Evolutionary conservation across 805 yeast species (phyloP), one percentile per base, ranked within the genome.

Genomic region (Brettanomyces anomalus): DNA sequence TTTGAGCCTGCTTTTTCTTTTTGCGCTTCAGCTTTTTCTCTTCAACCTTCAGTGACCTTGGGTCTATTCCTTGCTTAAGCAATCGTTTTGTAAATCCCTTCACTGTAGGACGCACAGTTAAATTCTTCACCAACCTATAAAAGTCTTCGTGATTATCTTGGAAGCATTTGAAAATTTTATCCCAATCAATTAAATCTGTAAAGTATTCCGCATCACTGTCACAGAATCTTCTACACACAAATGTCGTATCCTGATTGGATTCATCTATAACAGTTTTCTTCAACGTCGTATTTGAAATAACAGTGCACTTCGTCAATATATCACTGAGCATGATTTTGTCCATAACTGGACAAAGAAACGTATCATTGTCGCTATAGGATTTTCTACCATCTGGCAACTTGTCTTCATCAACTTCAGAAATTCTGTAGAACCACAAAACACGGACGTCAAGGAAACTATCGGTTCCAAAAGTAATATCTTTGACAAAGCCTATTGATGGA

Each of bases 341-440:
- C 16, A 65, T 42, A 30, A 71, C 70, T 3, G 83, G 69, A 0
- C 85, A 74, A 20, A 81, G 51, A 48, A 75, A 76, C 5, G 81
- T 43, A 55, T 81, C 87, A 50, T 70, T 68, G 1, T 49, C 46
- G 31, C 53, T 46, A 24, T 53, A 51, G 13, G 15, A n/a, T 30
- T 48, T 54, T 8, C 51, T 47, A 7, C 26, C 41, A 10, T 46
- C 52, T 10, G 66, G 62, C 20, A 63, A 59, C 4, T 50, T 43
- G 3, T 45, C 43, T 2, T 53, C 47, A 26, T 64, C 60, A 6
- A 74, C 57, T 33, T 77, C 80, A 4, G 55, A 35, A 37, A 59
- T 53, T 42, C 71, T 55, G n/a, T 70, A 53, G 46, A 78, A 76
- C 57, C 74, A 70, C 26, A 72, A 49, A 2, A 71, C 79, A 45